Conservation (phyloP, 169 alveolate species). For the Babesia gibsoni region DNA sequence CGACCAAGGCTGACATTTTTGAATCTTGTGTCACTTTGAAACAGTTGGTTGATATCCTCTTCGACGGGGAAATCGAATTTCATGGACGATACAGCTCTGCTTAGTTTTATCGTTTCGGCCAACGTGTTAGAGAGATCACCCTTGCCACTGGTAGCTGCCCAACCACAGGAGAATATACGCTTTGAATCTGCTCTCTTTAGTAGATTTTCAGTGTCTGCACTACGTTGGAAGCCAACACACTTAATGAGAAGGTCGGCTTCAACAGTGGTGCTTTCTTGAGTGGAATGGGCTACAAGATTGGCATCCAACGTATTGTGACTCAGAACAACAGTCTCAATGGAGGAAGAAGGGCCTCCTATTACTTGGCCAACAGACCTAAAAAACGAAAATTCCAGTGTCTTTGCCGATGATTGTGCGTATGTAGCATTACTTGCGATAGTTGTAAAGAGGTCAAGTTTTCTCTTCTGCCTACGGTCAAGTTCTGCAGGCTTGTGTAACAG, state of each 20-base stretch:
- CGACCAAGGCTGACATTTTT: constrained; percentile 37
- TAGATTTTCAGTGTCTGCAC: neutral
- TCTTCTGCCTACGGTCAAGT: neutral
- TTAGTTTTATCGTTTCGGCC: constrained; percentile 9
- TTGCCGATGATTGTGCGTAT: neutral
- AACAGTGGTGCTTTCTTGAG: neutral
- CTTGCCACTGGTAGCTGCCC: constrained; percentile 41
- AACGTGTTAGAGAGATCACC: constrained; percentile 45
- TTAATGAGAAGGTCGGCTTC: constrained; percentile 24
- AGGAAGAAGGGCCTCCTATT: neutral
- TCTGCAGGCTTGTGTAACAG: neutral
- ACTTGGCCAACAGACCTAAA: neutral
- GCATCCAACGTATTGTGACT: neutral
- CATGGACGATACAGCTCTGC: neutral
- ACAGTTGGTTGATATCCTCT: neutral
- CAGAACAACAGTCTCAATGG: neutral
- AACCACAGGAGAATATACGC: constrained; percentile 48
- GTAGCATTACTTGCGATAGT: neutral
- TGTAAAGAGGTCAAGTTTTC: neutral
- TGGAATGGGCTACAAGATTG: neutral
- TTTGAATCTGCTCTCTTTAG: constrained; percentile 11
- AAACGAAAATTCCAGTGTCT: neutral
- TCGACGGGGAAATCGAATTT: constrained; percentile 18
- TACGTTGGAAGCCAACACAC: constrained; percentile 37
- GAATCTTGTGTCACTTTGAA: neutral